A percentile compares a stretch with the other conserved stretches of the same genome.
phyloP scores from a whole-genome alignment of 805 yeast genomes.

The Lipomyces mesembrius region DNA sequence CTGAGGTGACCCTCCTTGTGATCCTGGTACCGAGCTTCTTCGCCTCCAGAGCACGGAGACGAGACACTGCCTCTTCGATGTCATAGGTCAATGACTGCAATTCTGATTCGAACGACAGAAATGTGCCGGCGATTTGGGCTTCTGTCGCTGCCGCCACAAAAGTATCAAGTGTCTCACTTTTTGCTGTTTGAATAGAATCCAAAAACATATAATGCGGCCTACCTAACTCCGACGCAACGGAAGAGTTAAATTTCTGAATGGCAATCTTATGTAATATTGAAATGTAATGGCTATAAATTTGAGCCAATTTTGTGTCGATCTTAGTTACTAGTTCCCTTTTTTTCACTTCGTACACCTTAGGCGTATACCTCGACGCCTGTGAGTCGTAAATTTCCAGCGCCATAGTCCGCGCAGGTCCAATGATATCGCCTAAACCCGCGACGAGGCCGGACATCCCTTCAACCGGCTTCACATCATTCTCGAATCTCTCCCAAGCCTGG shows the following conservation, averaged over 20 bases:
- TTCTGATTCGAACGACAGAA: conserved; percentile 46
- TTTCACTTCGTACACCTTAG: conserved; percentile 68
- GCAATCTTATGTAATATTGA: conserved; percentile 48
- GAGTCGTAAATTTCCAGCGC: conserved; percentile 63
- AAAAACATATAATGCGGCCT: conserved; percentile 38
- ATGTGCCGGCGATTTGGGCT: conserved; percentile 45
- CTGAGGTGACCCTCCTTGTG: conserved; percentile 17
- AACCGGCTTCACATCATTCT: conserved; percentile 45
- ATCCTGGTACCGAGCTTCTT: conserved; percentile 46
- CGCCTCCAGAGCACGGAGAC: conserved; percentile 50
- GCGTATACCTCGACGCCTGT: conserved; percentile 75
- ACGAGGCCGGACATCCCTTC: conserved; percentile 43
- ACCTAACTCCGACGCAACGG: conserved; percentile 24
- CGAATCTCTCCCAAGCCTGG: conserved; percentile 55
- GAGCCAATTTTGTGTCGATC: conserved; percentile 54
- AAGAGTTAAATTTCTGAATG: conserved; percentile 42
- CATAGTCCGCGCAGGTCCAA: conserved; percentile 52
- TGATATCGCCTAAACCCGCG: conserved; percentile 49
- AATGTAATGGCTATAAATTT: conserved; percentile 53
- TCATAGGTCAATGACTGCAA: conserved; percentile 45
- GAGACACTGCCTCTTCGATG: conserved; percentile 44
- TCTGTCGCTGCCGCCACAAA: conserved; percentile 48
- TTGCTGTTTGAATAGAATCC: conserved; percentile 42
- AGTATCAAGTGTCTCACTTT: conserved; percentile 33
- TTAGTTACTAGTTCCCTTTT: conserved; percentile 54